Evolutionary conservation across 2,329 filamentous ascomycete species (phyloP).

Genomic region (Knufia fluminis): DNA sequence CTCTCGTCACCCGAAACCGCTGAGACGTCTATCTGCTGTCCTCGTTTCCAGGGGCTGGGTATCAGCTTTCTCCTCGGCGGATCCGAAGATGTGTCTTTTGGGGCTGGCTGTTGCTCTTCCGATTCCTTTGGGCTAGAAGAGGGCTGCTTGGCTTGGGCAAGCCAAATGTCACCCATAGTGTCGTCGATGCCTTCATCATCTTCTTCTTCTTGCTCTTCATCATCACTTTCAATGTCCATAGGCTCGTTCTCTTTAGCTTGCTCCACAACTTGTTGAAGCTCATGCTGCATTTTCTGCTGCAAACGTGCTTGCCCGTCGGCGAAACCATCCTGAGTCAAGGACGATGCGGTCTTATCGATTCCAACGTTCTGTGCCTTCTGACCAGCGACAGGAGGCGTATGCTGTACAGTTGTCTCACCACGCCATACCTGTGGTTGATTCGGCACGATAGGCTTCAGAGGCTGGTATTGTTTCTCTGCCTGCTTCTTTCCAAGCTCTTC

Average conservation of each 20-base stretch:
- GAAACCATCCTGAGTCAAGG: not conserved
- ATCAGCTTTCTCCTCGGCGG: constrained; percentile 21
- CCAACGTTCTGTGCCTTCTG: not conserved
- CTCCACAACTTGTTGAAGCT: constrained; percentile 36
- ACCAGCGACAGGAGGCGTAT: constrained; percentile 1
- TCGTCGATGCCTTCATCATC: constrained; percentile 15
- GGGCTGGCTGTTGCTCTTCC: constrained; percentile 6
- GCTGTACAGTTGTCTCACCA: constrained; percentile 11
- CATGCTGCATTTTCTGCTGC: constrained; percentile 36
- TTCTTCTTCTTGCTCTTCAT: constrained; percentile 12
- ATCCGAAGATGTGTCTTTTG: constrained; percentile 18
- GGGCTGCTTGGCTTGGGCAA: constrained; percentile 32
- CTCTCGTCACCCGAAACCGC: constrained; percentile 12
- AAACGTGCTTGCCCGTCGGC: constrained; percentile 13
- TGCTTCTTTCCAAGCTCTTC: constrained; percentile 34
- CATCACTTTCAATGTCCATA: constrained; percentile 30
- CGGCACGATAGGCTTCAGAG: not conserved
- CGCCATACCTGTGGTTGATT: constrained; percentile 11
- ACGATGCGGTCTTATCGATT: constrained; percentile 1
- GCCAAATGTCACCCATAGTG: constrained; percentile 40
- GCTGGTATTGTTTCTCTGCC: not conserved
- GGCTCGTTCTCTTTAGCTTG: constrained; percentile 36
- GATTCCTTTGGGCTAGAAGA: constrained; percentile 26
- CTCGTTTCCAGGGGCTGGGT: constrained; percentile 28
- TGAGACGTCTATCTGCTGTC: constrained; percentile 20